These are phyloP conservation scores for Aspergillus nidulans DNA, from an alignment of 495 filamentous ascomycete species.

Conservation along the genomic window DNA sequence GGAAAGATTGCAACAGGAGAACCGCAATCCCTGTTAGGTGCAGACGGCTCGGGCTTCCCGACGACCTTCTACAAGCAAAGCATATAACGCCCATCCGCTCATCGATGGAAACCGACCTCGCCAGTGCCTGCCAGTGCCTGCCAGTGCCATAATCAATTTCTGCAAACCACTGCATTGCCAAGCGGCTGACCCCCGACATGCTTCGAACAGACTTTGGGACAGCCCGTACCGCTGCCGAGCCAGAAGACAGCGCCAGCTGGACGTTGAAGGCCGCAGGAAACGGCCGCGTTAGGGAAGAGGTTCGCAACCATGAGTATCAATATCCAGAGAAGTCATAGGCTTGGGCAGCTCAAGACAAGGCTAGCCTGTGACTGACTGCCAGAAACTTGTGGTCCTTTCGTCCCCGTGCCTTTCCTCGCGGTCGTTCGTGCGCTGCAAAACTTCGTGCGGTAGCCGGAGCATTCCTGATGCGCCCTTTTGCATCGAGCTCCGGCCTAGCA, in stretches of 20 bases:
- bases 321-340: not conserved
- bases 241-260: not conserved
- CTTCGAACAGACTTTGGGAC: not conserved
- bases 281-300: not conserved
- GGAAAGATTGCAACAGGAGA: not conserved
- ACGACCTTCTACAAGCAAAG: conserved; percentile 1
- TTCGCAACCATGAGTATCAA: not conserved
- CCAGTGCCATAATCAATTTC: conserved; percentile 3
- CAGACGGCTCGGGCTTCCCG: not conserved
- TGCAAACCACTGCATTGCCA: not conserved
- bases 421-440: not conserved
- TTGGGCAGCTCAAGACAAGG: not conserved
- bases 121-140: conserved; percentile 1
- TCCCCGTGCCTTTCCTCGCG: not conserved
- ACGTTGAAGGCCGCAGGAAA: conserved; percentile 9
- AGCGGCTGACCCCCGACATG: not conserved
- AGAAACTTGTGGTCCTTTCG: not conserved
- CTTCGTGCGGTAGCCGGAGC: conserved; percentile 6
- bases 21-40: conserved; percentile 3
- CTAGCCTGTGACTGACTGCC: not conserved
- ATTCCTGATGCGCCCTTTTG: conserved; percentile 5
- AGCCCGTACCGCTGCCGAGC: conserved; percentile 3
- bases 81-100: not conserved
- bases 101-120: not conserved
- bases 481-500: conserved; percentile 2